Percentiles rank a stretch among this genome's conserved stretches.
These are phyloP conservation scores for Suillus brevipes DNA, from an alignment of 768 basidiomycete species.

Conservation along the genomic window DNA sequence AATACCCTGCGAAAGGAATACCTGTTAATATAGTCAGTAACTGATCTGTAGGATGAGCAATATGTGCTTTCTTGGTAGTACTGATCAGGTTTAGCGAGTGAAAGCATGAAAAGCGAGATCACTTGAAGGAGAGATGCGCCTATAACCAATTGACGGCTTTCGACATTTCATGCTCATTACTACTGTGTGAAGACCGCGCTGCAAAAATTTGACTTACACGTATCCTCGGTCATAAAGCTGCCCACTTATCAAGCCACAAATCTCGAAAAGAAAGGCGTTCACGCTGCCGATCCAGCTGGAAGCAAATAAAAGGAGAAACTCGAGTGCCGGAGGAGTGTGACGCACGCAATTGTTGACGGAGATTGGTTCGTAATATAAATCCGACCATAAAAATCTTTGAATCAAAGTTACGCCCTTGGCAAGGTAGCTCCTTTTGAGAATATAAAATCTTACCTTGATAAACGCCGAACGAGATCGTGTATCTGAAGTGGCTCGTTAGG, in stretches of 20 bases:
- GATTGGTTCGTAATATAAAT: slow-evolving; percentile 38
- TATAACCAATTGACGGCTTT: slow-evolving; percentile 25
- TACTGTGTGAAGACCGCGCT: too few species aligned
- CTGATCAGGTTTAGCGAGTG: slow-evolving; percentile 40
- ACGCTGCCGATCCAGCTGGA: slow-evolving; percentile 48
- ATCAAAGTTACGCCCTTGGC: neutral
- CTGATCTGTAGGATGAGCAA: too few species aligned
- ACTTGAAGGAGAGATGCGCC: slow-evolving; percentile 29
- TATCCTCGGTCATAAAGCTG: slow-evolving; percentile 54
- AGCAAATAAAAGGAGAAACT: neutral
- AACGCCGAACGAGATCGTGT: slow-evolving; percentile 41
- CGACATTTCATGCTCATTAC: neutral
- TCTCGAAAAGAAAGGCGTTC: slow-evolving; percentile 47
- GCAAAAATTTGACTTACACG: slow-evolving; percentile 36
- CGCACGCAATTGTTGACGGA: slow-evolving; percentile 42
- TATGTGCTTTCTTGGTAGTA: slow-evolving; percentile 41
- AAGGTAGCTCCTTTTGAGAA: neutral
- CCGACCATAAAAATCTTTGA: slow-evolving; percentile 40
- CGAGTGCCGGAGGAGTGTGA: neutral
- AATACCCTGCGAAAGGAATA: slow-evolving; percentile 55
- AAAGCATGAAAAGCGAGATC: slow-evolving; percentile 46
- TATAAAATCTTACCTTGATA: slow-evolving; percentile 38
- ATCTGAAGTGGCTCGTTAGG: slow-evolving; percentile 21
- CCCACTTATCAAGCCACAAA: slow-evolving; percentile 46
- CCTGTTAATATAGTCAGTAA: slow-evolving; percentile 26